Conservation (phyloP, 257 asterid species). For the Forsythia viridissima region DNA sequence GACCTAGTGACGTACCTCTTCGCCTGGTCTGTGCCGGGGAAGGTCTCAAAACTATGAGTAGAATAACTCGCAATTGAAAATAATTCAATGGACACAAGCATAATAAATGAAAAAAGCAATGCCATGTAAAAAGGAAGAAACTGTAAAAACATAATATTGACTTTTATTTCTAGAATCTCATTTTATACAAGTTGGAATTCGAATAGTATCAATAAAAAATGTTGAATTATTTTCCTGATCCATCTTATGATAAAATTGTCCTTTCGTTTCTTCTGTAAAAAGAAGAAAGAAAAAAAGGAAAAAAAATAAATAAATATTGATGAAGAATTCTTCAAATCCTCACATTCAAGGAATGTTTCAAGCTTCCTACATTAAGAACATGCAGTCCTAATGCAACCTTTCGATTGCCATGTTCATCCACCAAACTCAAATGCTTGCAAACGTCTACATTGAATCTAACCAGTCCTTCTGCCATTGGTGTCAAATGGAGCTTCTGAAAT, state of each 20-base stretch:
- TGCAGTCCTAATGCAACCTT: conserved; percentile 58
- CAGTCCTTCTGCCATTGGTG: conserved; percentile 31
- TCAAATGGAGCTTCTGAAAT: conserved; percentile 46
- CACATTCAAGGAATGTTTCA: conserved; percentile 54
- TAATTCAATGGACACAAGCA: not conserved
- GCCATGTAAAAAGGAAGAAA: no score
- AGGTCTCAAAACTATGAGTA: no score
- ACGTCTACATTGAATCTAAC: conserved; percentile 49
- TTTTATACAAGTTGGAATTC: conserved; percentile 12
- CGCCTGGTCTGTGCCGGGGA: no score
- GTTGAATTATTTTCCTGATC: not conserved
- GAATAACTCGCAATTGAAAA: not conserved
- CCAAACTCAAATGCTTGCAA: conserved; percentile 56
- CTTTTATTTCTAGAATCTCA: not conserved
- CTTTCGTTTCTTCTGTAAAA: not conserved
- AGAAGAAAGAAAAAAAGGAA: no score
- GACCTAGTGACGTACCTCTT: no score
- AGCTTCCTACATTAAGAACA: conserved; percentile 52
- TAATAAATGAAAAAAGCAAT: not conserved
- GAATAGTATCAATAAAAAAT: conserved; percentile 21
- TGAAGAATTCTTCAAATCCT: conserved; percentile 35
- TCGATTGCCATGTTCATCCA: conserved; percentile 50
- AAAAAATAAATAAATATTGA: conserved; percentile 6
- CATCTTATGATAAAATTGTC: conserved; percentile 11
- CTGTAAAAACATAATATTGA: not conserved